Percentiles rank a stretch among this genome's conserved stretches.
Conservation (phyloP, 1,284 basidiomycete species). For the Boletus mariae region DNA sequence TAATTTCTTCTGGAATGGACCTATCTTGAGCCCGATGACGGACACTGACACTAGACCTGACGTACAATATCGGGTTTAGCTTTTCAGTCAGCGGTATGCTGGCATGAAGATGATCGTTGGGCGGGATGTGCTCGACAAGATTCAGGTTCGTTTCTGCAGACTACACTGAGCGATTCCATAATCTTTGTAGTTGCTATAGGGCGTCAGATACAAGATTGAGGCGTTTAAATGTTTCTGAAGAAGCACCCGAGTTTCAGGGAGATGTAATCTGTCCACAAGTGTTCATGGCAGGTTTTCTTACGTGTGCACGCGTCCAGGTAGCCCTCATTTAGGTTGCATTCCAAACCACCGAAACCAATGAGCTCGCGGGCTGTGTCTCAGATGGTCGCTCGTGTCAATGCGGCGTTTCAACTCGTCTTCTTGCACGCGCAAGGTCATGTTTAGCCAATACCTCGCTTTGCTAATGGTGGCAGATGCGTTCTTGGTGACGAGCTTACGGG, state of each 20-base stretch:
- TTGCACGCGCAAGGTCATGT: conserved; percentile 58
- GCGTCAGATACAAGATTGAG: conserved; percentile 17
- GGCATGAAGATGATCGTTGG: conserved; percentile 86
- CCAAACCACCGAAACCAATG: no score
- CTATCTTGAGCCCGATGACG: background rate
- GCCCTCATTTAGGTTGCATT: no score
- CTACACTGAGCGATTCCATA: no score
- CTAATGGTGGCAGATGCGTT: conserved; percentile 86
- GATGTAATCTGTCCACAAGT: conserved; percentile 41
- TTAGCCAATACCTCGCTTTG: conserved; percentile 81
- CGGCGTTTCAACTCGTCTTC: no score
- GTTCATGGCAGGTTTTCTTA: background rate
- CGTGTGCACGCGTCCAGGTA: background rate
- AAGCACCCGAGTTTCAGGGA: conserved; percentile 72
- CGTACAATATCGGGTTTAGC: conserved; percentile 77
- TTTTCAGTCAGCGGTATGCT: conserved; percentile 73
- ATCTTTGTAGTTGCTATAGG: no score
- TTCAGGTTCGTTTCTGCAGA: no score
- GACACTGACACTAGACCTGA: conserved; percentile 43
- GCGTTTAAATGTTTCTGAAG: conserved; percentile 82
- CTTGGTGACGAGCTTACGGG: conserved; percentile 73
- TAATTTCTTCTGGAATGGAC: conserved; percentile 2
- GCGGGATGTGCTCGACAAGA: conserved; percentile 81
- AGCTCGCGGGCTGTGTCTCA: conserved; percentile 26
- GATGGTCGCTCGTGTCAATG: no score